phyloP scores from a whole-genome alignment of 164 flowering plant genomes.

The Berberis vulgaris region DNA sequence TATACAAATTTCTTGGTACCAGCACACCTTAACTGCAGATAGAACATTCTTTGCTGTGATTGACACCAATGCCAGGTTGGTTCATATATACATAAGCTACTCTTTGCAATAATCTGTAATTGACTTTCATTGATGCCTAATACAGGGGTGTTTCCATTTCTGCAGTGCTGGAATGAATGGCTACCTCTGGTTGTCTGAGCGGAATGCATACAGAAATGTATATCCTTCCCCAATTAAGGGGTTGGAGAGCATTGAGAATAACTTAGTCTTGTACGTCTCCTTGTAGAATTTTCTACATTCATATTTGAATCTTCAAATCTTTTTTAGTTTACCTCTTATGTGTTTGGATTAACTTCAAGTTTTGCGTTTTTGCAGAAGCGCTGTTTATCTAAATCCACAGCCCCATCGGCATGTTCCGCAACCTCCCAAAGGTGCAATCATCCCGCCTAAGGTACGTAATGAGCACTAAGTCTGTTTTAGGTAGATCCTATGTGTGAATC shows the following conservation, averaged over 20 bases:
- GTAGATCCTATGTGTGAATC: background rate
- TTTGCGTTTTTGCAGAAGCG: constrained; percentile 45
- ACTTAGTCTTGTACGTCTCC: constrained; percentile 62
- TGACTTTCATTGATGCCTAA: background rate
- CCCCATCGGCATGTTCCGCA: constrained; percentile 64
- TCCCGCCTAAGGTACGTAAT: constrained; percentile 62
- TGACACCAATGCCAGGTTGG: constrained; percentile 60
- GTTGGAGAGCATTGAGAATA: constrained; percentile 34
- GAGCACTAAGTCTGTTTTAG: background rate
- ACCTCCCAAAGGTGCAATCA: constrained; percentile 61
- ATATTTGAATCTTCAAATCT: too few relatives aligned
- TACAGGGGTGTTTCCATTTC: background rate
- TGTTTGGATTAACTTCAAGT: too few relatives aligned
- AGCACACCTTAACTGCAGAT: constrained; percentile 9
- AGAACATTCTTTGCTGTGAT: constrained; percentile 30
- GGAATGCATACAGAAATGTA: constrained; percentile 40
- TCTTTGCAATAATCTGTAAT: background rate
- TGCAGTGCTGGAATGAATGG: constrained; percentile 97
- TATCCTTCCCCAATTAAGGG: constrained; percentile 64
- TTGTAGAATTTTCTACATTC: background rate
- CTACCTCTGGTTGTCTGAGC: constrained; percentile 53
- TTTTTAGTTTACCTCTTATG: too few relatives aligned
- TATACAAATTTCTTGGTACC: constrained; percentile 30
- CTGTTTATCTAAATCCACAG: constrained; percentile 57
- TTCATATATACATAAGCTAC: background rate